These are phyloP conservation scores for Capronia coronata DNA, from an alignment of 2,329 filamentous ascomycete species.

Conservation along the genomic window DNA sequence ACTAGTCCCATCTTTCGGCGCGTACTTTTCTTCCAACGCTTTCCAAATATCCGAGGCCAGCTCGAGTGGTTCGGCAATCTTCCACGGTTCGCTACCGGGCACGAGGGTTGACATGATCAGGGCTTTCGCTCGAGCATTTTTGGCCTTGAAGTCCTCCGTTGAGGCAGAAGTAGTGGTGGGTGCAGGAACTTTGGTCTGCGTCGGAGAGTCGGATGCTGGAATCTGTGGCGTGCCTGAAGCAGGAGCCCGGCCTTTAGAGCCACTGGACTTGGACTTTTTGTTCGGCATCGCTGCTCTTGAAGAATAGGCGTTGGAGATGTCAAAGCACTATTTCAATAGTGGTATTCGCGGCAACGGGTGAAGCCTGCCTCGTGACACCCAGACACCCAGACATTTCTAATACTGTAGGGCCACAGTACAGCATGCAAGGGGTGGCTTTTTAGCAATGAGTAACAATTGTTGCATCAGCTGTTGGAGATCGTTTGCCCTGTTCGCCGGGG, in stretches of 20 bases:
- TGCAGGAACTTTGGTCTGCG: neutral
- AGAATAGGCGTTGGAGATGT: neutral
- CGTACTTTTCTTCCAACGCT: constrained; percentile 21
- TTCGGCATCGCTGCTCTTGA: constrained; percentile 11
- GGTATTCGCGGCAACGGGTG: neutral
- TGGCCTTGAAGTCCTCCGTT: constrained; percentile 13
- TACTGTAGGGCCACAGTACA: neutral
- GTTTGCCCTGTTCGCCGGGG: too few species aligned
- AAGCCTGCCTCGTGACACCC: neutral
- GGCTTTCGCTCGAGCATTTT: constrained; percentile 22
- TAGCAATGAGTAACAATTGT: too few species aligned
- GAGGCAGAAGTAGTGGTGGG: neutral
- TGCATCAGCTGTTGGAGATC: too few species aligned
- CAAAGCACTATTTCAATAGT: neutral
- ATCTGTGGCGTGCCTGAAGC: neutral
- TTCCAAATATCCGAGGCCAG: constrained; percentile 24
- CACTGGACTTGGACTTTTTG: constrained; percentile 19
- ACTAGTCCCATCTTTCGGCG: constrained; percentile 4
- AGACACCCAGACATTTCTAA: neutral
- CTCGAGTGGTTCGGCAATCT: constrained; percentile 23
- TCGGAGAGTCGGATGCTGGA: neutral
- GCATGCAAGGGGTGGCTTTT: neutral
- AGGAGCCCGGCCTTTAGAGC: constrained; percentile 12
- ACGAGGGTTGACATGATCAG: constrained; percentile 26
- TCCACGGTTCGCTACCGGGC: constrained; percentile 23